A percentile compares a stretch with the other conserved stretches of the same genome.
Conservation (phyloP, 202 grass and related monocot genomes). For the Brachypodium distachyon region DNA sequence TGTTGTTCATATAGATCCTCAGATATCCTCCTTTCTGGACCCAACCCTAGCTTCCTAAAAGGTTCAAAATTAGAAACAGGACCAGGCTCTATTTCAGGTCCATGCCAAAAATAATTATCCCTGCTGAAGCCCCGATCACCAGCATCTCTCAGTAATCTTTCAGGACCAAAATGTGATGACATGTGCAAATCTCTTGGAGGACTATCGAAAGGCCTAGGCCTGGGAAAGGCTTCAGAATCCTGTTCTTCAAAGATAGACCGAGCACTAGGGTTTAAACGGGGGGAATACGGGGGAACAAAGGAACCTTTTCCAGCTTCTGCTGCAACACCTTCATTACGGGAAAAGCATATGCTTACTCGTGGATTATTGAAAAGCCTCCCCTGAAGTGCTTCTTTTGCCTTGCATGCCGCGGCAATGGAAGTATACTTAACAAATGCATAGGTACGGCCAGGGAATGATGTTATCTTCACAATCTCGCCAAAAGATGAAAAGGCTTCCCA, state of each 20-base stretch:
- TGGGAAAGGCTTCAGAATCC: conserved; percentile 24
- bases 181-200: conserved; percentile 37
- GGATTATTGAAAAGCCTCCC: conserved; percentile 93
- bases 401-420: conserved; percentile 65
- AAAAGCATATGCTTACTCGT: conserved; percentile 89
- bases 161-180: conserved; percentile 14
- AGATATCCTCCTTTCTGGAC: conserved; percentile 39
- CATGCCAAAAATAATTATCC: conserved; percentile 30
- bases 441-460: conserved; percentile 73
- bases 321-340: conserved; percentile 48
- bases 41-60: conserved; percentile 19
- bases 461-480: conserved; percentile 72
- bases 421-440: conserved; percentile 83
- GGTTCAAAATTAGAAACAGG: conserved; percentile 28
- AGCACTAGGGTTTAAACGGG: conserved; percentile 27
- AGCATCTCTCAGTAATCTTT: conserved; percentile 27
- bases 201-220: conserved; percentile 38
- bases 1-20: conserved; percentile 41
- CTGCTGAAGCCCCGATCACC: conserved; percentile 32
- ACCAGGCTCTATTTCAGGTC: conserved; percentile 15
- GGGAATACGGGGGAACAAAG: conserved; percentile 17
- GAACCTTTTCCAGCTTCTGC: conserved; percentile 38
- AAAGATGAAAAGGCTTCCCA: conserved; percentile 74
- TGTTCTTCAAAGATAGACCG: conserved; percentile 22
- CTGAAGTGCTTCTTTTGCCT: conserved; percentile 92